Evolutionary conservation across 352 stramenopile genomes (phyloP), one percentile per base, ranked within the genome.

Genomic region (Elongisporangium anandrum): DNA sequence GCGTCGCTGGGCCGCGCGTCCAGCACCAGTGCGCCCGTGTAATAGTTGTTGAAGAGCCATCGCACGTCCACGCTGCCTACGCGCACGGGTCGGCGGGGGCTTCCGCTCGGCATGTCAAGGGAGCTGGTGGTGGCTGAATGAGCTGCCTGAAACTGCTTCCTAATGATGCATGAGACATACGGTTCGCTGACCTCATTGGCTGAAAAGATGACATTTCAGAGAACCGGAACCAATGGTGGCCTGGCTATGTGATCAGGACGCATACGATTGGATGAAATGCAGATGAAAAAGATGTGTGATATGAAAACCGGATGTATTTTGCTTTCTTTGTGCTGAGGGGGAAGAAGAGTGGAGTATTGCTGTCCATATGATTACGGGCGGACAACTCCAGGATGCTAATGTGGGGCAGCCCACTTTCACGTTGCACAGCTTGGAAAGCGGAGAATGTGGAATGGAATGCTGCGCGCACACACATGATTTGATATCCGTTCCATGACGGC

Each of bases 31-130:
- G 79, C 73, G 41, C 84, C 84, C 10, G 82, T 69, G 52, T 84
- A 71, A 50, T 92, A 69, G 49, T 89, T 76, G 76, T 93, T 92
- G 62, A 82, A 91, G 23, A 92, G 77, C 79, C 78, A 93, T 47
- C 68, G 76, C 20, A 65, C 73, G 61, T 83, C 69, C 22, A 90
- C 81, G 16, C 29, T 41, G 29, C 29, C 29, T 8, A 41, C 29
- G 9, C 29, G 29, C 4, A 41, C 29, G 29, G 29, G 29, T 8
- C 29, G 29, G 29, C 29, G 29, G 29, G 29, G 29, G 9, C 29
- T 41, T 41, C 29, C 29, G 29, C 29, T 41, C 29, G 29, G 29
- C 29, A 41, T 41, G 29, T 41, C 29, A 15, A 15, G 29, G 9
- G 29, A 41, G 29, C 5, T 41, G 29, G 29, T 41, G 29, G 29